Evolutionary conservation across 1,284 basidiomycete genomes (phyloP), one percentile per base, ranked within the genome.

Genomic region (Cryptococcus jaspeensis): DNA sequence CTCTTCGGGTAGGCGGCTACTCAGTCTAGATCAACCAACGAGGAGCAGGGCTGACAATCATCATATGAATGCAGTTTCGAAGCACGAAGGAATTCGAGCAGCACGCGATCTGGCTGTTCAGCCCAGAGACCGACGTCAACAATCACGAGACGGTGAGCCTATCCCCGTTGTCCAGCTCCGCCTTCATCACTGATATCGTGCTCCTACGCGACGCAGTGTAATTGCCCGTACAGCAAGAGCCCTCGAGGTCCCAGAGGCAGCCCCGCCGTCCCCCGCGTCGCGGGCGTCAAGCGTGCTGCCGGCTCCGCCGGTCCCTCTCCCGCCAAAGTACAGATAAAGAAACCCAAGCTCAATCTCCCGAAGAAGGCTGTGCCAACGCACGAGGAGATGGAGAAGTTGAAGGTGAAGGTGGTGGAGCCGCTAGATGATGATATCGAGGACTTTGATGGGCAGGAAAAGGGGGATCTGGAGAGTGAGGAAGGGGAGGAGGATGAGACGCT

Each of bases 101-200:
- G 0, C 73, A 75, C 49, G 71, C 65, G 0, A 57, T 55, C 2
- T 75, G 71, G 71, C 58, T 75, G 2, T 65, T 73, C 49, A 67
- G 74, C 55, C 61, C 60, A 2, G 48, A 41, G 16, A 60, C 52
- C 52, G 48, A 61, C 2, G 16, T 75, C 6, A 51, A 63, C 18
- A 64, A 70, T 39, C 72, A 75, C 57, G 40, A 52, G 0, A 53
- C 45, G 6, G 69, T 71, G 36, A 36, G 68, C 45, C 12, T 25
- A 28, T 38, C 15, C 20, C 16, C 48, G 12, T 38, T 15, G 18
- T 38, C 32, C 35, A 13, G 18, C 20, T 18, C 9, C 28, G 9
- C n/a, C 48, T 16, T 18, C 16, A 16, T 20, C 35, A 20, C 35
- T 39, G 18, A 50, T 12, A 32, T 32, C 28, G 4, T 9, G 40